These are phyloP conservation scores for Eutrema yunnanense DNA, from an alignment of 345 rosid species.

Conservation along the genomic window DNA sequence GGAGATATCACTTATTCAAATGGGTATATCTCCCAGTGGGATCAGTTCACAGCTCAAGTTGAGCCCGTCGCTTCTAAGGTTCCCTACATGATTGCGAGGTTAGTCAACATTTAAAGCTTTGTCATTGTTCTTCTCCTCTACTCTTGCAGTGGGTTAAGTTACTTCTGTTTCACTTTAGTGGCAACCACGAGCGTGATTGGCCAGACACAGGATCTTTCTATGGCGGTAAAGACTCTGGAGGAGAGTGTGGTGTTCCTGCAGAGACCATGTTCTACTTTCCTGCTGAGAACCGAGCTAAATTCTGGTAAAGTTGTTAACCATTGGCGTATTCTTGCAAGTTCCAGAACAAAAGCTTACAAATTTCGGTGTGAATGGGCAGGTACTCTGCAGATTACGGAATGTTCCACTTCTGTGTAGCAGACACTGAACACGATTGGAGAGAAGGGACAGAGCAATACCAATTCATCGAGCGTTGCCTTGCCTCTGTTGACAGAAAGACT, in stretches of 20 bases:
- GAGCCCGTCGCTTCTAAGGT: slow-evolving; percentile 64
- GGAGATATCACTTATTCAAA: slow-evolving; percentile 69
- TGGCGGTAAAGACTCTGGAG: slow-evolving; percentile 48
- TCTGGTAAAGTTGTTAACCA: slow-evolving; percentile 30
- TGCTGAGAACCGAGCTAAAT: slow-evolving; percentile 59
- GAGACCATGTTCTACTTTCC: slow-evolving; percentile 66
- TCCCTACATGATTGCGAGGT: slow-evolving; percentile 83
- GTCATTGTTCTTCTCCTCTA: background rate
- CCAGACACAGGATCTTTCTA: slow-evolving; percentile 65
- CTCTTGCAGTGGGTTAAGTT: background rate
- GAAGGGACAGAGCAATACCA: slow-evolving; percentile 63
- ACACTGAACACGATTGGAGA: slow-evolving; percentile 81
- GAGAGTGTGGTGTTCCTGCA: slow-evolving; percentile 60
- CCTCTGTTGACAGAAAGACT: slow-evolving; percentile 63
- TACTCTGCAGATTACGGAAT: slow-evolving; percentile 68
- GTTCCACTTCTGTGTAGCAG: slow-evolving; percentile 80
- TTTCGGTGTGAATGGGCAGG: slow-evolving; percentile 31
- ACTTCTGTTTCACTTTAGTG: slow-evolving; percentile 33
- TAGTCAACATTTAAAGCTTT: slow-evolving; percentile 4
- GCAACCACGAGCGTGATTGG: slow-evolving; percentile 82
- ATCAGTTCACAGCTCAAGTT: slow-evolving; percentile 80
- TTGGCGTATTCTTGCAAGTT: background rate
- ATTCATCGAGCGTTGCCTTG: slow-evolving; percentile 64
- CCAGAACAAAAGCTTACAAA: background rate
- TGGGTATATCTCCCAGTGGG: slow-evolving; percentile 84